Base-by-base conservation (phyloP, 2,329 filamentous ascomycete species). In the Xenosphaeropsis pyriputrescens region DNA sequence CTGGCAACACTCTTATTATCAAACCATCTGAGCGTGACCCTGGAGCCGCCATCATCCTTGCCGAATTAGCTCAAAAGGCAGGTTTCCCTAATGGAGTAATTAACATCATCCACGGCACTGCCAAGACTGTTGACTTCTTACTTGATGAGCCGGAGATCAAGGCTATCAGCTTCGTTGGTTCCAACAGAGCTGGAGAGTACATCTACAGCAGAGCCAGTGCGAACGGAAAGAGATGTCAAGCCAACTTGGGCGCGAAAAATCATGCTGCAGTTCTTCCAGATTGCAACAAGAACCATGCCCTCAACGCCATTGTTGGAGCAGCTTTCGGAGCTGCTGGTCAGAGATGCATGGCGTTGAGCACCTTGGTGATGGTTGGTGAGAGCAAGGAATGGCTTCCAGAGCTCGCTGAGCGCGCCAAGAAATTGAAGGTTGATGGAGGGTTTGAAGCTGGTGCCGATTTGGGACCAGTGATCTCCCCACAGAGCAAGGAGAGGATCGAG, bases 1-100 rank as follows among this genome's bases (percentile, higher is more conserved):
- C 81, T 14, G 84, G 84, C 37, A 93, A 93, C 65, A 88, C 82
- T 12, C 66, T 86, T 41, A 74, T 93, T 48, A 67, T 93, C 49
- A 93, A 93, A 70, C 84, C 84, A 8, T 89, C 84, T 1, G 84
- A 93, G 64, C 75, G 84, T 41, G 84, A 89, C 51, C 84, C 84
- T 7, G 84, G 84, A 43, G 83, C 83, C 8, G 76, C 79, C 51
- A 86, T 91, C 79, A 89, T 91, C 53, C 68, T 91, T 22, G 82
- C 80, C 12, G 83, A 89, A 62, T 71, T 91, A 31, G 78, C 75
- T 36, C 68, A 79, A 55, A 77, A 88, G 65, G 84, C 84, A 37
- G 84, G 84, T 35, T 85, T 89, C 64, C 84, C 84, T 33, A 68
- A 77, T 3, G 84, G 84, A 50, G 84, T 91, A 29, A 66, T 93